phyloP scores from a whole-genome alignment of 257 asterid genomes.

The Fraxinus quadrangulata region DNA sequence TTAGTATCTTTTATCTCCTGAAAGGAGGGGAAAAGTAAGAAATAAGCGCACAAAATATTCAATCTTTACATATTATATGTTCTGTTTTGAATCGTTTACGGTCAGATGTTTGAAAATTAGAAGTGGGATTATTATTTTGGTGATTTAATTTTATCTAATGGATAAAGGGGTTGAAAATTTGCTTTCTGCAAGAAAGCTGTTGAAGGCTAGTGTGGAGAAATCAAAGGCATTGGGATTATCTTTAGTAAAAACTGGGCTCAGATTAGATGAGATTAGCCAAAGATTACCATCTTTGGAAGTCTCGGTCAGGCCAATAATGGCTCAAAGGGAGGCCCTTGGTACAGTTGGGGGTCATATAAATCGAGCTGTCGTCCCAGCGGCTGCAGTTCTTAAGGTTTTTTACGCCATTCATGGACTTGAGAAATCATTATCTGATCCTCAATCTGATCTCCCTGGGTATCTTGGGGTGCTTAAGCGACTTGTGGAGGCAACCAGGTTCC shows the following conservation, averaged over 20 bases:
- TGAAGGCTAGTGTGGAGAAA: conserved; percentile 69
- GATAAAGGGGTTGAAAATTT: conserved; percentile 59
- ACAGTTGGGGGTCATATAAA: conserved; percentile 83
- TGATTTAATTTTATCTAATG: conserved; percentile 36
- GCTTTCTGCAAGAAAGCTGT: conserved; percentile 61
- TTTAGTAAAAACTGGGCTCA: conserved; percentile 62
- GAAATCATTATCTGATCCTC: conserved; percentile 77
- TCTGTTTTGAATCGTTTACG: not conserved
- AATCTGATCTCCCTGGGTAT: conserved; percentile 65
- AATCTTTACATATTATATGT: not conserved
- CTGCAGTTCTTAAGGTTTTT: conserved; percentile 93
- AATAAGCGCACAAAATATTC: not conserved
- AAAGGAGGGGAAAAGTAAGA: not conserved
- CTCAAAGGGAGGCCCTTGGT: conserved; percentile 58
- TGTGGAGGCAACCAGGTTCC: conserved; percentile 69
- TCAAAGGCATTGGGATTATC: conserved; percentile 58
- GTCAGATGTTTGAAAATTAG: conserved; percentile 15
- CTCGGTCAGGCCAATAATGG: conserved; percentile 74
- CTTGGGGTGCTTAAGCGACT: conserved; percentile 80
- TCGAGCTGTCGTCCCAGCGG: conserved; percentile 92
- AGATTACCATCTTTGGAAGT: conserved; percentile 76
- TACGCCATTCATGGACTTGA: conserved; percentile 92
- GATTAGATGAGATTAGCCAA: conserved; percentile 66
- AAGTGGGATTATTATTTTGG: conserved; percentile 26
- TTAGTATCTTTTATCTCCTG: not conserved